Evolutionary conservation across 768 basidiomycete genomes (phyloP), one percentile per base, ranked within the genome.

Genomic region (Aureoboletus auriporus): DNA sequence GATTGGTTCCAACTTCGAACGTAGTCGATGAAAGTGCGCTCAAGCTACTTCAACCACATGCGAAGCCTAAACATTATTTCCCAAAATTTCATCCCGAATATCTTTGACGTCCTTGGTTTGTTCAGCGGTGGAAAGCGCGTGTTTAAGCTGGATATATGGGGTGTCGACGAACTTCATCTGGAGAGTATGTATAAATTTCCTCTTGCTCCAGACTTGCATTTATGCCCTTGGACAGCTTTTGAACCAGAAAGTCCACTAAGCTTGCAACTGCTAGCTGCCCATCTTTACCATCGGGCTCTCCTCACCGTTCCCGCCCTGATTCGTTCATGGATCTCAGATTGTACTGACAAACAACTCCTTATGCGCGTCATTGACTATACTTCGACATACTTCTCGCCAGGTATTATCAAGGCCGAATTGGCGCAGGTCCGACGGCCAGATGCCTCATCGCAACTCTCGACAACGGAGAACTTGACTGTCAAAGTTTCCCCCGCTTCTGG

Each of bases 271-370:
- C 70, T 97, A 6, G 82, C 89, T 4, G 90, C 91, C 0, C 90
- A 97, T 55, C 73, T 95, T 12, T 96, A 89, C 67, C 93, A 94
- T 64, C 87, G 90, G 26, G 80, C 92, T 1, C 77, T 98, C 11
- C 76, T 88, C 8, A 81, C 82, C 8, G 77, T 95, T 13, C 93
- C 96, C 0, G 87, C 92, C 0, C 76, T 95, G 30, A 80, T 98
- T 44, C 82, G 93, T 39, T 73, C 75, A 10, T 97, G 92, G 89
- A 83, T 93, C 39, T 75, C 83, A 35, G 86, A 87, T 34, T 88
- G 88, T 69, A 93, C 90, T 56, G 93, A 97, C 65, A 86, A 89
- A 11, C 89, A 93, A 60, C 75, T 97, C 2, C 84, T 82, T n/a
- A 75, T 78, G 27, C 75, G 85, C 4, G 76, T 98, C 50, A 77